Evolutionary conservation across 805 yeast genomes (phyloP).

Genomic region (Vanderwaltozyma yarrowii): DNA sequence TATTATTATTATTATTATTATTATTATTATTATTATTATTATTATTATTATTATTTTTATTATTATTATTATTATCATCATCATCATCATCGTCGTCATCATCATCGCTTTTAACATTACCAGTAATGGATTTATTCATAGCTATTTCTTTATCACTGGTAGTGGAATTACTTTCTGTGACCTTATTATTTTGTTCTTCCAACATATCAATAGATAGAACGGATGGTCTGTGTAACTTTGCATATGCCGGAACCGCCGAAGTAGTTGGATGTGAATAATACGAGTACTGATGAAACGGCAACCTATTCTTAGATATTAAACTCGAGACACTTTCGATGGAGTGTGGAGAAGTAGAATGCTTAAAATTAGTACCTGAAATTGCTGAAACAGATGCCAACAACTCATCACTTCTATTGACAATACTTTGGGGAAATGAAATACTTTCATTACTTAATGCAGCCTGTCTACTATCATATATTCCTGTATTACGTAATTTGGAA

Average conservation of each 20-base stretch:
- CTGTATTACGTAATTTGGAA: not conserved
- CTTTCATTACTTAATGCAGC: slow-evolving; percentile 5
- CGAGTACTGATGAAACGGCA: slow-evolving; percentile 21
- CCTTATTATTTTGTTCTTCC: slow-evolving; percentile 4
- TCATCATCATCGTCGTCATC: too few relatives aligned
- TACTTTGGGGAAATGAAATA: not conserved
- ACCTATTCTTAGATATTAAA: slow-evolving; percentile 16
- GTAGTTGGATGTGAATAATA: slow-evolving; percentile 26
- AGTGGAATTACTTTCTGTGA: not conserved
- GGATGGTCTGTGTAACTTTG: slow-evolving; percentile 24
- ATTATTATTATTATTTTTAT: too few relatives aligned
- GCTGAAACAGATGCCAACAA: slow-evolving; percentile 8
- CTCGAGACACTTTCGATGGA: slow-evolving; percentile 23
- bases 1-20: too few relatives aligned
- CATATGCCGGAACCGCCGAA: slow-evolving; percentile 26
- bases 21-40: too few relatives aligned
- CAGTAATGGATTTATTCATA: too few relatives aligned
- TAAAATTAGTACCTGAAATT: slow-evolving; percentile 3
- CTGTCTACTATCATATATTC: not conserved
- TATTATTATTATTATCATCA: too few relatives aligned
- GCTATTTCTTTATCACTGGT: too few relatives aligned
- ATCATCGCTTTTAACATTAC: too few relatives aligned
- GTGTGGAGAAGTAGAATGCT: slow-evolving; percentile 17
- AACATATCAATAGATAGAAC: slow-evolving; percentile 13
- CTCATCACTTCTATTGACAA: slow-evolving; percentile 15